Base-by-base conservation (phyloP, 2,329 filamentous ascomycete species). In the Ophiocordyceps unilateralis region DNA sequence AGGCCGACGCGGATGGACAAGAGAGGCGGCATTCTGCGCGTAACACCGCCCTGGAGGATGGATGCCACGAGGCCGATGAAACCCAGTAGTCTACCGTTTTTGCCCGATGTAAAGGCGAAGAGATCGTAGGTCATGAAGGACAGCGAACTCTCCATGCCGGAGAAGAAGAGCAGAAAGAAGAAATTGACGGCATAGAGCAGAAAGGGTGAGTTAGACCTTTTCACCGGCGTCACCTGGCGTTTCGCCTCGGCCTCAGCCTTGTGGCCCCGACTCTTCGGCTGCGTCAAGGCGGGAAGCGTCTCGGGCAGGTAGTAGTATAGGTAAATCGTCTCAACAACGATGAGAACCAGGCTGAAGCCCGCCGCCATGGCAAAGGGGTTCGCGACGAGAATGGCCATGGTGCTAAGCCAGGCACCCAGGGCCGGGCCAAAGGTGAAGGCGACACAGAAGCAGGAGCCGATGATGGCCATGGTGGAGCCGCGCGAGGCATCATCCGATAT, bases 121-220 rank as follows among this genome's bases (percentile, higher is more conserved):
- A 98, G 74, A 43, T 94, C 89, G 54, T 91, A 93, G 0, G 89
- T 96, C 77, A 98, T 88, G 60, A 98, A 98, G 0, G 91, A 88
- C 3, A 98, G 73, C 1, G 87, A 94, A 61, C 94, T 96, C 58
- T 98, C 91, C 82, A 98, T 89, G 47, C 91, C 91, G 2, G 86
- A 94, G 64, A 98, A 98, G 63, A 94, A 94, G 12, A 98, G 77
- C 46, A 98, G 78, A 61, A 98, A 98, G 40, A 81, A 65, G 55
- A 96, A 82, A 61, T 98, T 91, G 0, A 85, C 79, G 1, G 81
- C 64, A 58, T 95, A 95, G 40, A 98, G 76, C 12, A 93, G 59
- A 24, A 76, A 64, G 51, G 91, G 86, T 4, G 82, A 86, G 62
- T 96, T 96, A 3, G 85, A 93, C 45, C 82, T 70, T 51, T 65